Base-by-base conservation (phyloP, 139 green algal species). In the Chlorella sorokiniana region DNA sequence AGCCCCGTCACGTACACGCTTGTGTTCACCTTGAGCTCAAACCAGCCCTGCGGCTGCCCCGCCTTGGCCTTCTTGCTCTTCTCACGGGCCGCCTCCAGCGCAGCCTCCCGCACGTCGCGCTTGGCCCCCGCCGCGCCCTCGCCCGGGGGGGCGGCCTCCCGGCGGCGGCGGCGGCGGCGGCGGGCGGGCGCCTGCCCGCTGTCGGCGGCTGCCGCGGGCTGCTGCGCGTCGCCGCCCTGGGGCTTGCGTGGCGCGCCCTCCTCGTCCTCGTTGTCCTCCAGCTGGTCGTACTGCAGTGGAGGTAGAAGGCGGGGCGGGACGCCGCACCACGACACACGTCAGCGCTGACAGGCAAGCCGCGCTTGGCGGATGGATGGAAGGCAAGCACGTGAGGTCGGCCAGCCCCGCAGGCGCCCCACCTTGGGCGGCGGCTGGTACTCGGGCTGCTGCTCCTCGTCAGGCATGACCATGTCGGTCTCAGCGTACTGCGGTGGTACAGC, bases 1-100 rank as follows among this genome's bases (percentile, higher is more conserved):
- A 99, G 89, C 0, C 96, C 96, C 3, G 88, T 95, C 25, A 99
- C 90, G 35, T 79, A 99, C 81, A 99, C 95, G 76, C 86, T 95
- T 33, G 94, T 98, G 90, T 97, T 99, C 67, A 89, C 84, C 83
- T 95, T 96, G 18, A 97, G 83, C n/a, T 95, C 90, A 75, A 96
- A 93, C 95, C 95, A 98, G 37, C 78, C 63, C 81, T 83, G 63
- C 41, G 65, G 69, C 67, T 76, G 37, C 18, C 31, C 71, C n/a
- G 52, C 79, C 61, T 84, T 78, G 27, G n/a, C 70, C 69, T 84
- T 77, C 77, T 84, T 84, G 14, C 52, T 70, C 16, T 40, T 54
- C 78, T 89, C 77, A 64, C 54, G 48, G 2, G 84, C 84, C 38
- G 56, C 61, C 61, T 85, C 78, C 56, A 89, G 52, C 45, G 76